Evolutionary conservation across 2,329 filamentous ascomycete genomes (phyloP), one percentile per base, ranked within the genome.

Genomic region (Pezicula neosporulosa): DNA sequence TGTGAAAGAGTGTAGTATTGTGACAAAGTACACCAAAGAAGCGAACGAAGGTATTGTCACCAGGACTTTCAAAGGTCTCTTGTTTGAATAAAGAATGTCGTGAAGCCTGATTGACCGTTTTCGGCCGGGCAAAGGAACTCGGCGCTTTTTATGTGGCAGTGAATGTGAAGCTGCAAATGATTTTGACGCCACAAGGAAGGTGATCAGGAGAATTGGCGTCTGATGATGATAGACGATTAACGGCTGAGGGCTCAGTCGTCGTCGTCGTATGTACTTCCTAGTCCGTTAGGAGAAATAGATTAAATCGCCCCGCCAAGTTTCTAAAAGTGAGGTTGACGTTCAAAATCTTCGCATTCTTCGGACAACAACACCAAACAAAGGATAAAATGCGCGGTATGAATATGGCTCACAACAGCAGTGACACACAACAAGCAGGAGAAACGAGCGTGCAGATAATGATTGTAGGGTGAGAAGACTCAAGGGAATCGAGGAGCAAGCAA

Each of bases 1-100:
- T n/a, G n/a, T n/a, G n/a, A 47, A 50, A 48, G 42, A 30, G 36
- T 21, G 21, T 44, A 16, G 21, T 44, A 28, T 45, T 42, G 42
- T 39, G 18, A 38, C 35, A 37, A 16, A 42, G 21, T 44, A 30
- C 53, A 39, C 44, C 33, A 48, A 53, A 51, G 41, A 43, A 16
- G 15, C 24, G 21, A 54, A 45, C 19, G 35, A 49, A 37, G 39
- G 46, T 9, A 55, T 47, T 48, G 48, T 53, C 44, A 30, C 51
- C 41, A 41, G 47, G 28, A 36, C 48, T 44, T 44, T 47, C 7
- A 10, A 16, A 18, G 15, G 39, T 39, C 21, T 30, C 3, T 19
- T 38, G 33, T 45, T 16, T 27, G 18, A 30, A 27, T 28, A n/a
- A 45, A 30, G 27, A 42, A 16, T 4, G 42, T 28, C 27, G 42